Evolutionary conservation across 352 stramenopile genomes (phyloP).

Genomic region (Pythium angustatum): DNA sequence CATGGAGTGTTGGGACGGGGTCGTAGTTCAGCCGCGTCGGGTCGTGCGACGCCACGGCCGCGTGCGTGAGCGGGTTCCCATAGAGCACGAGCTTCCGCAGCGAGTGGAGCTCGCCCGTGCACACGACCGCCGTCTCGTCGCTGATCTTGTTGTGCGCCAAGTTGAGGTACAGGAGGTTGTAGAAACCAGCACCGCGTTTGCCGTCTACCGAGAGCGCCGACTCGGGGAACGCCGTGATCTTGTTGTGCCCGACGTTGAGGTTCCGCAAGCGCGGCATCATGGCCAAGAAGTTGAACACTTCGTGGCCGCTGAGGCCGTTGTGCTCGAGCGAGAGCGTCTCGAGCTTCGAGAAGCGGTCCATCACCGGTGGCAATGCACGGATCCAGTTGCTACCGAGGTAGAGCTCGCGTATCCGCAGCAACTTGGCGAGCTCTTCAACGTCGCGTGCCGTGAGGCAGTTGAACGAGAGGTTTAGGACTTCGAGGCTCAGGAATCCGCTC

Average conservation of each 20-base stretch:
- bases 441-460: constrained; percentile 70
- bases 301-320: constrained; percentile 66
- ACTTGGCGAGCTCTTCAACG: constrained; percentile 65
- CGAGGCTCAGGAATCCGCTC: constrained; percentile 68
- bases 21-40: constrained; percentile 70
- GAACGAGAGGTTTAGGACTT: constrained; percentile 80
- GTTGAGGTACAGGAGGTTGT: constrained; percentile 72
- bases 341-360: constrained; percentile 74
- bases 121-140: constrained; percentile 48
- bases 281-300: constrained; percentile 71
- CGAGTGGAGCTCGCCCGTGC: constrained; percentile 49
- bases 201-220: constrained; percentile 53
- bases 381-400: constrained; percentile 79
- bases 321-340: constrained; percentile 79
- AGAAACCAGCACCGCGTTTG: constrained; percentile 67
- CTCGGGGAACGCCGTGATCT: constrained; percentile 71
- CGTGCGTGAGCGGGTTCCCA: constrained; percentile 66
- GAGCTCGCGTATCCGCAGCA: constrained; percentile 77
- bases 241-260: constrained; percentile 83
- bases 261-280: constrained; percentile 67
- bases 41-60: constrained; percentile 63
- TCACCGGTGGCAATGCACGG: constrained; percentile 62
- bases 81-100: constrained; percentile 76
- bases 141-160: constrained; percentile 70
- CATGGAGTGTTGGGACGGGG: constrained; percentile 58